phyloP scores from a whole-genome alignment of 176 grass and related monocot genomes.

The Avena sativa region DNA sequence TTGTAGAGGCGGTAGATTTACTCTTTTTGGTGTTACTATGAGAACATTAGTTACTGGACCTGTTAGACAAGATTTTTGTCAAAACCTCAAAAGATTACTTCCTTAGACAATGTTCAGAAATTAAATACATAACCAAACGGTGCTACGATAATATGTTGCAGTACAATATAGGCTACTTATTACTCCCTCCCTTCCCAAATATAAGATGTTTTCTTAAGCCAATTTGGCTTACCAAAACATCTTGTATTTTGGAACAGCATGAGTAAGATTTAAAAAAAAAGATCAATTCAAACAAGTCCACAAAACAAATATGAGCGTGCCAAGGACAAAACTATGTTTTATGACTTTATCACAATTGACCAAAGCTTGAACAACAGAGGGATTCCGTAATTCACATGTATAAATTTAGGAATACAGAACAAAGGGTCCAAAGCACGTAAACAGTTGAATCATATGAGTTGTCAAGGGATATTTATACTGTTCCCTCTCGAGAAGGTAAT shows the following conservation, averaged over 20 bases:
- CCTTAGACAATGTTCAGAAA: not conserved
- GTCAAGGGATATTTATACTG: not conserved
- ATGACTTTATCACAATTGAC: not conserved
- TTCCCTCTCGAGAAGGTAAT: not conserved
- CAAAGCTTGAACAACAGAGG: not conserved
- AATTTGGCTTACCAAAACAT: too few species aligned
- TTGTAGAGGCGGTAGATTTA: slow-evolving; percentile 46
- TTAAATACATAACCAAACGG: not conserved
- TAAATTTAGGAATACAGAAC: not conserved
- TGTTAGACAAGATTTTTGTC: slow-evolving; percentile 34
- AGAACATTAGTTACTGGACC: slow-evolving; percentile 71
- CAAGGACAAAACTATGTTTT: not conserved
- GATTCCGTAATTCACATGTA: not conserved
- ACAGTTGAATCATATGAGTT: slow-evolving; percentile 1
- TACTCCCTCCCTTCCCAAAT: not conserved
- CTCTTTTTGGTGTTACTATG: slow-evolving; percentile 51
- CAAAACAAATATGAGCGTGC: not conserved
- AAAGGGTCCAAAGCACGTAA: slow-evolving; percentile 10
- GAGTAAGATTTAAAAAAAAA: not conserved
- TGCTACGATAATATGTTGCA: not conserved
- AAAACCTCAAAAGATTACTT: not conserved
- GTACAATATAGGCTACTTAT: not conserved
- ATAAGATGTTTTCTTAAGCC: too few species aligned
- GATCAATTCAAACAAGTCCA: not conserved
- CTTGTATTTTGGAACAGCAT: too few species aligned